These are phyloP conservation scores for Aphanocladium album DNA, from an alignment of 2,329 filamentous ascomycete genomes.

Conservation along the genomic window DNA sequence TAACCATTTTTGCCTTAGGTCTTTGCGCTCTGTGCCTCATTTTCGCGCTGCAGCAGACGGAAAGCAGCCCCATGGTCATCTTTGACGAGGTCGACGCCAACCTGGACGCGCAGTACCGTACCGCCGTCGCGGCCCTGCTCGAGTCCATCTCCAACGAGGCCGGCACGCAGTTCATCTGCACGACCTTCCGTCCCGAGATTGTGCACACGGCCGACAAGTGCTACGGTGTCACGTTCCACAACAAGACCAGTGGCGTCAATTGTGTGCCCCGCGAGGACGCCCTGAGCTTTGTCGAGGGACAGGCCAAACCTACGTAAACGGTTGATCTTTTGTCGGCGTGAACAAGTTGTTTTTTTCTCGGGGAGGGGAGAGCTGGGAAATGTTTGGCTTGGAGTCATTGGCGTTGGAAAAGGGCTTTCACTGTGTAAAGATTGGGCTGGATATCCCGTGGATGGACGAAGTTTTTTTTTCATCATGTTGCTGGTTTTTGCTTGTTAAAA, in stretches of 20 bases:
- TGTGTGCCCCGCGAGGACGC: constrained; percentile 84
- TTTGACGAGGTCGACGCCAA: constrained; percentile 99
- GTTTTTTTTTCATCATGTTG: background rate
- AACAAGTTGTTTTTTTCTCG: too few relatives aligned
- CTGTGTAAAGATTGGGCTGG: background rate
- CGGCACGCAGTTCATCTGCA: constrained; percentile 88
- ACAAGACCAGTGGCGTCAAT: constrained; percentile 92
- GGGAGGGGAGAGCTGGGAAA: background rate
- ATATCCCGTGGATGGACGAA: constrained; percentile 4
- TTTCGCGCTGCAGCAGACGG: constrained; percentile 97
- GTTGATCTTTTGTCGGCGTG: background rate
- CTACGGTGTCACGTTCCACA: constrained; percentile 90
- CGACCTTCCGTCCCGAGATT: constrained; percentile 96
- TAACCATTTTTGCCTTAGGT: constrained; percentile 45
- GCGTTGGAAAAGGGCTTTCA: constrained; percentile 4
- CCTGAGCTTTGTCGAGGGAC: constrained; percentile 89
- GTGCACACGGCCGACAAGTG: constrained; percentile 93
- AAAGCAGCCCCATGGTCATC: constrained; percentile 96
- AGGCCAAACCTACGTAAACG: constrained; percentile 38
- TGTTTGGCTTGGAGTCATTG: constrained; percentile 3
- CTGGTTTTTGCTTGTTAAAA: background rate
- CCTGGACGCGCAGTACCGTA: constrained; percentile 94
- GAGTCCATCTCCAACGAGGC: constrained; percentile 67
- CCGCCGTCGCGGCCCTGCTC: constrained; percentile 86
- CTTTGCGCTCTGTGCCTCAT: constrained; percentile 95